Base-by-base conservation (phyloP, 1,284 basidiomycete species). In the Melampsora abietis-canadensis region DNA sequence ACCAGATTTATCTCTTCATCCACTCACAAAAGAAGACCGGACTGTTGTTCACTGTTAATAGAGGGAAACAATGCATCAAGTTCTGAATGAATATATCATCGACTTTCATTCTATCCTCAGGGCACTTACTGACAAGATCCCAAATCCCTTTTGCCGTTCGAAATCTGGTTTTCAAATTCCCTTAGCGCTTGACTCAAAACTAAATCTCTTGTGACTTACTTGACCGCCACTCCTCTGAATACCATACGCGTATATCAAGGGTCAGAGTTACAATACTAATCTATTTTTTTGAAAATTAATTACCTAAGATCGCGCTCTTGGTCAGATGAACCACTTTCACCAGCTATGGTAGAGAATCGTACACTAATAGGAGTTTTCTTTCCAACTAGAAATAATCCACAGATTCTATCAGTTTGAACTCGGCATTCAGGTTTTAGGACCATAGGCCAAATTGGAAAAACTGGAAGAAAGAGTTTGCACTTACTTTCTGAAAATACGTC, bases 301-400 rank as follows among this genome's bases (percentile, higher is more conserved):
- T 93, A 93, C 83, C 92, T 90, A 62, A 92, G 92, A 82, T 95
- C 94, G 78, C 92, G 90, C 65, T 91, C 92, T 19, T 90, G 91
- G 81, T 97, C 94, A 46, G 91, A 86, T 46, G 91, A 92, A 31
- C 94, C 93, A 48, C 85, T 85, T 83, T 94, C 92, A 74, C 93
- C 84, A 46, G 84, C 85, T 75, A 85, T 84, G 34, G 84, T 85
- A 27, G 83, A 84, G 80, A 84, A 82, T 54, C 84, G 82, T n/a
- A 79, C 77, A 37, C 82, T 82, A 47, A 83, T 57, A 17, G 82
- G 81, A 15, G 77, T 78, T 76, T 78, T 78, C 44, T 63, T 78
- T 21, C 79, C 79, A 51, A 67, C 47, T 66, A 70, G 57, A 70
- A 79, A 76, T n/a, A 79, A 27, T 21, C 21, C 19, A 65, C 34